phyloP scores from a whole-genome alignment of 2,329 filamentous ascomycete species.

The Hypomyces perniciosus region DNA sequence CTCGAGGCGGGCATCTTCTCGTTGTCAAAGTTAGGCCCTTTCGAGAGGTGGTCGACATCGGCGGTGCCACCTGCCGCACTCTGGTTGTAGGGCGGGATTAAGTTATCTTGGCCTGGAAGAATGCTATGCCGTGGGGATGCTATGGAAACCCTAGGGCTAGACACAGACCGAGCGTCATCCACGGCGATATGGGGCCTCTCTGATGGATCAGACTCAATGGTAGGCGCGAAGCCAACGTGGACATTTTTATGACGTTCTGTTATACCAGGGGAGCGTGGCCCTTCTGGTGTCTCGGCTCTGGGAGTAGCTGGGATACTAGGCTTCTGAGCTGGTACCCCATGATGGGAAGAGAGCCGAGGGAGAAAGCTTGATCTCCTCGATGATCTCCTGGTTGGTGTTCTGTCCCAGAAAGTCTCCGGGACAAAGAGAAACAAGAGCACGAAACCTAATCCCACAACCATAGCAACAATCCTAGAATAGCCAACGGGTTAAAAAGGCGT shows the following conservation, averaged over 20 bases:
- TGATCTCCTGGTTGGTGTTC: constrained; percentile 53
- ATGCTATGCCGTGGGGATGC: constrained; percentile 3
- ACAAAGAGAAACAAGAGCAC: constrained; percentile 80
- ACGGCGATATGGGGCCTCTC: not conserved
- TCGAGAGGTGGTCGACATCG: constrained; percentile 21
- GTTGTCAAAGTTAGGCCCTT: constrained; percentile 32
- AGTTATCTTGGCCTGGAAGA: not conserved
- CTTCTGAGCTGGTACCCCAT: constrained; percentile 16
- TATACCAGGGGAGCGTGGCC: constrained; percentile 15
- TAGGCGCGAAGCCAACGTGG: constrained; percentile 28
- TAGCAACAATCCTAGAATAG: constrained; percentile 63
- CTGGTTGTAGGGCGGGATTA: constrained; percentile 6
- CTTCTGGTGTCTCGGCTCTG: not conserved
- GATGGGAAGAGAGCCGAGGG: constrained; percentile 41
- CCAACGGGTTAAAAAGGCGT: constrained; percentile 1
- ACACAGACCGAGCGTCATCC: not conserved
- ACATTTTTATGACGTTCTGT: constrained; percentile 21
- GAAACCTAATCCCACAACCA: constrained; percentile 67
- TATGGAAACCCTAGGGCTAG: not conserved
- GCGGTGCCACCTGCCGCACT: constrained; percentile 16
- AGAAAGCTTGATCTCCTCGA: constrained; percentile 41
- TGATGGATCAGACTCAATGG: not conserved
- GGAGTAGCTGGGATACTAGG: constrained; percentile 5
- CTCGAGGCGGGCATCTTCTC: constrained; percentile 37
- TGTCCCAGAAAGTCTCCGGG: constrained; percentile 93